A percentile compares a stretch with the other conserved stretches of the same genome.
Conservation (phyloP, 164 flowering plant genomes). For the Sedum album region DNA sequence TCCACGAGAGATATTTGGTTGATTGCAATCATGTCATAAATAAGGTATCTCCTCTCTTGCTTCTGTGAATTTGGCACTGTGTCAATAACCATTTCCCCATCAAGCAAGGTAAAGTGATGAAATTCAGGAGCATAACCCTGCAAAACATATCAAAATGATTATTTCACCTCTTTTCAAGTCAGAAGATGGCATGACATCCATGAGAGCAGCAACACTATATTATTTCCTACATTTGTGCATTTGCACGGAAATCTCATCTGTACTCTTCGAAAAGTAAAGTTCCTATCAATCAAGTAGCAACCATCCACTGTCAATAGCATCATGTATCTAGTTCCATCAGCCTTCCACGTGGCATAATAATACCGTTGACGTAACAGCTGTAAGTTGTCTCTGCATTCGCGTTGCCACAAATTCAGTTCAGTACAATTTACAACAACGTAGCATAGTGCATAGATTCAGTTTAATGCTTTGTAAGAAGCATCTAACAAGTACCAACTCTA, state of each 20-base stretch:
- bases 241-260: constrained; percentile 6
- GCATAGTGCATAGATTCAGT: not conserved
- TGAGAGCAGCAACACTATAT: constrained; percentile 8
- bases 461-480: not conserved
- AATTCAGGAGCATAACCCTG: constrained; percentile 35
- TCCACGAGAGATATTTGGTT: constrained; percentile 52
- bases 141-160: constrained; percentile 14
- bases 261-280: not conserved
- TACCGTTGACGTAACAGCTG: constrained; percentile 82
- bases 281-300: constrained; percentile 80
- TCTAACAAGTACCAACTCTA: not conserved
- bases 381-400: constrained; percentile 61
- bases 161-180: not conserved
- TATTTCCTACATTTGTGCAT: constrained; percentile 43
- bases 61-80: constrained; percentile 61
- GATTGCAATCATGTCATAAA: constrained; percentile 85
- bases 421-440: too few relatives aligned
- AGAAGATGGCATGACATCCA: not conserved
- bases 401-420: too few relatives aligned
- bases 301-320: constrained; percentile 88
- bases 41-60: constrained; percentile 90
- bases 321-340: constrained; percentile 98
- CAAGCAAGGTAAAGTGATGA: constrained; percentile 84
- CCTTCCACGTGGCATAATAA: constrained; percentile 99
- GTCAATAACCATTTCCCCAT: constrained; percentile 99